phyloP scores from a whole-genome alignment of 2,329 filamentous ascomycete species.

The Fusarium dimerum region DNA sequence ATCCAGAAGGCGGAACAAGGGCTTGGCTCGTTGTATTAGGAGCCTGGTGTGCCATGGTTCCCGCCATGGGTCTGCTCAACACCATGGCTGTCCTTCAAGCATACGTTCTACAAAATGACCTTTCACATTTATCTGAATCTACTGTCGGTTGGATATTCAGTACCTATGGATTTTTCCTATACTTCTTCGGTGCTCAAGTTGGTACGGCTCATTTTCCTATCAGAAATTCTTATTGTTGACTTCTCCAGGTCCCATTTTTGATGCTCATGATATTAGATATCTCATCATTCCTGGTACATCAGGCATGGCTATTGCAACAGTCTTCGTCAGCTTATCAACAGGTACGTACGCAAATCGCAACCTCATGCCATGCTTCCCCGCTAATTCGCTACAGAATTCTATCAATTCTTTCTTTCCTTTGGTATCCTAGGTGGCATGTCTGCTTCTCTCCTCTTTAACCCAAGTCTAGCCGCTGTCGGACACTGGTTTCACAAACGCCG shows the following conservation, averaged over 20 bases:
- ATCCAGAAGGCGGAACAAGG: slow-evolving; percentile 68
- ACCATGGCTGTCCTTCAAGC: slow-evolving; percentile 67
- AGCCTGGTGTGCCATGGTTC: slow-evolving; percentile 65
- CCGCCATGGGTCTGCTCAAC: slow-evolving; percentile 67
- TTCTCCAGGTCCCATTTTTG: slow-evolving; percentile 59
- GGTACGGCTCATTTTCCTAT: slow-evolving; percentile 30
- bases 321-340: slow-evolving; percentile 62
- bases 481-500: slow-evolving; percentile 69
- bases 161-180: slow-evolving; percentile 68
- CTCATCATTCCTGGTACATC: slow-evolving; percentile 61
- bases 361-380: background rate
- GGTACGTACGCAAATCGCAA: slow-evolving; percentile 33
- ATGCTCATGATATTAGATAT: slow-evolving; percentile 62
- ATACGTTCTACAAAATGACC: slow-evolving; percentile 65
- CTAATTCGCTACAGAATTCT: slow-evolving; percentile 50
- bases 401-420: slow-evolving; percentile 71
- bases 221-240: background rate
- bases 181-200: slow-evolving; percentile 71
- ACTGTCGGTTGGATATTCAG: slow-evolving; percentile 74
- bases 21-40: slow-evolving; percentile 75
- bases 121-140: slow-evolving; percentile 57
- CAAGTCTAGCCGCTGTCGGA: slow-evolving; percentile 64
- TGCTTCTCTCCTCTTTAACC: slow-evolving; percentile 69
- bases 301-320: slow-evolving; percentile 53
- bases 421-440: slow-evolving; percentile 66